Percentiles rank a stretch among this genome's conserved stretches.
Evolutionary conservation across 1,139 yeast species (phyloP).

Genomic region (Pneumocystis wakefieldiae): DNA sequence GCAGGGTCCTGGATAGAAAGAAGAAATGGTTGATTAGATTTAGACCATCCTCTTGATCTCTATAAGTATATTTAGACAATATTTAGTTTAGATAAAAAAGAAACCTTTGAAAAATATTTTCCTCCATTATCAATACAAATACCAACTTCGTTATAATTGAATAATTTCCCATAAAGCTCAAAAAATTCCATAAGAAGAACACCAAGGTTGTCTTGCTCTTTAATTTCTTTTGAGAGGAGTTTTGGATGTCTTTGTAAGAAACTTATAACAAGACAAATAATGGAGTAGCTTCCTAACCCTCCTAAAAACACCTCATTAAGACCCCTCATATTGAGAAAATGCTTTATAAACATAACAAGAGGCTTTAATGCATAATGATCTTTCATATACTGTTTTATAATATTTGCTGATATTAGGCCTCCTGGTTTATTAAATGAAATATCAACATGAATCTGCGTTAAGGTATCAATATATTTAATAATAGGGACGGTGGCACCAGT

Average conservation of each 20-base stretch:
- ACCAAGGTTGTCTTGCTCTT: constrained; percentile 66
- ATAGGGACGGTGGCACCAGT: constrained; percentile 93
- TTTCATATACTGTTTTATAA: constrained; percentile 61
- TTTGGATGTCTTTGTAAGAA: constrained; percentile 72
- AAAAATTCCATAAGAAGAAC: constrained; percentile 80
- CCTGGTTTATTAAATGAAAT: constrained; percentile 79
- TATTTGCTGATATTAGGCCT: constrained; percentile 73
- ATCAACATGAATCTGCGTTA: constrained; percentile 65
- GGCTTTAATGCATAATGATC: constrained; percentile 73
- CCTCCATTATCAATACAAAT: constrained; percentile 38
- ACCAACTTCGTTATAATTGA: constrained; percentile 70
- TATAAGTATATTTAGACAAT: constrained; percentile 30
- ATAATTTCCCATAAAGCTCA: constrained; percentile 85
- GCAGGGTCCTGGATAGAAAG: constrained; percentile 84
- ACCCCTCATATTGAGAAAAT: constrained; percentile 63
- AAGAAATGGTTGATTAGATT: constrained; percentile 42
- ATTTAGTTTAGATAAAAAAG: constrained; percentile 15
- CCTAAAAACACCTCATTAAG: constrained; percentile 90
- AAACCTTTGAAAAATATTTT: constrained; percentile 39
- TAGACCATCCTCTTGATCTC: constrained; percentile 26
- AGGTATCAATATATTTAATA: constrained; percentile 72
- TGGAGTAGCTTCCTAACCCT: constrained; percentile 90
- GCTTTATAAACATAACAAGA: constrained; percentile 70
- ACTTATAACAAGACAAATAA: constrained; percentile 73
- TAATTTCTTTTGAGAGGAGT: constrained; percentile 49